Evolutionary conservation across 805 yeast genomes (phyloP).

Genomic region (Metschnikowia cubensis): DNA sequence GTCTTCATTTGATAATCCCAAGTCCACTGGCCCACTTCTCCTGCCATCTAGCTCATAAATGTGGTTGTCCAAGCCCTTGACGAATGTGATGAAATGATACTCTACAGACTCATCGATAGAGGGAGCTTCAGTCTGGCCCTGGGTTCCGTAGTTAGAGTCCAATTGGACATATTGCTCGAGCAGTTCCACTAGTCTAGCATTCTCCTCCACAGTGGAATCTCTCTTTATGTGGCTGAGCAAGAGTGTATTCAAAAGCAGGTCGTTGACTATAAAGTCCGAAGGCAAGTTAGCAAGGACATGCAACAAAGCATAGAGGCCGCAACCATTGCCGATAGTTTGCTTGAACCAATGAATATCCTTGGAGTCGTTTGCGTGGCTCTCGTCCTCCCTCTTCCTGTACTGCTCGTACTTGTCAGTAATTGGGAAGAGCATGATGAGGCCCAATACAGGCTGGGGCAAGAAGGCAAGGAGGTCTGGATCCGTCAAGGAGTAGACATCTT

Average conservation of each 20-base stretch:
- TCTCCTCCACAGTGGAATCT: constrained; percentile 27
- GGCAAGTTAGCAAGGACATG: constrained; percentile 54
- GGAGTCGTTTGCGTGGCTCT: constrained; percentile 24
- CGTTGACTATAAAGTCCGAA: constrained; percentile 38
- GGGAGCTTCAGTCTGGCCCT: constrained; percentile 70
- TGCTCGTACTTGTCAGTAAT: constrained; percentile 58
- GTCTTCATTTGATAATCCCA: constrained; percentile 43
- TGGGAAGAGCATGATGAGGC: constrained; percentile 80
- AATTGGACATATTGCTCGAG: constrained; percentile 41
- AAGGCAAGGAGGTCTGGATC: constrained; percentile 79
- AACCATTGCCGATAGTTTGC: constrained; percentile 83
- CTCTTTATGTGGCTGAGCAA: constrained; percentile 22
- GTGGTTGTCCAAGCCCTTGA: constrained; percentile 52
- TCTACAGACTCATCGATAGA: constrained; percentile 47
- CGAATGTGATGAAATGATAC: constrained; percentile 75
- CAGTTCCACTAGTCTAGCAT: constrained; percentile 42
- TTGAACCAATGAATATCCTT: constrained; percentile 65
- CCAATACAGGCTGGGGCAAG: constrained; percentile 75
- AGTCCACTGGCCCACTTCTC: constrained; percentile 65
- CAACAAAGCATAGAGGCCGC: constrained; percentile 86
- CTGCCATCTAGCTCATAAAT: constrained; percentile 89
- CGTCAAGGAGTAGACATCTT: constrained; percentile 79
- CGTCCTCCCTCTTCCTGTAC: constrained; percentile 42
- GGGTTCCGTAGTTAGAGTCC: constrained; percentile 42
- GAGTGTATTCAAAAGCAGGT: constrained; percentile 27